phyloP scores from a whole-genome alignment of 2,329 filamentous ascomycete genomes.

The Fusarium sp. region DNA sequence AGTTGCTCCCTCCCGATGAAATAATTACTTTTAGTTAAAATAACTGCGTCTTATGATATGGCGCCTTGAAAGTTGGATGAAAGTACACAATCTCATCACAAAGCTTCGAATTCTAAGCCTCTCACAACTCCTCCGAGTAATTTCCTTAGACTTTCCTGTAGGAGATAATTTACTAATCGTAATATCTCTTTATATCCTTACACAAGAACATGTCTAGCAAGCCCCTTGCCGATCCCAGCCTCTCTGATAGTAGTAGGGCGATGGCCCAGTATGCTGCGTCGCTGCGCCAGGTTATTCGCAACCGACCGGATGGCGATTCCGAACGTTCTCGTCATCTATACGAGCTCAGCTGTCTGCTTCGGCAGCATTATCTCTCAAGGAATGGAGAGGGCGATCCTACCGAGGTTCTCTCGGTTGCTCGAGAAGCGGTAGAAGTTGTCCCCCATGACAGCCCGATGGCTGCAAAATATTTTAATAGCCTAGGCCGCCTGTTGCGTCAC shows the following conservation, averaged over 20 bases:
- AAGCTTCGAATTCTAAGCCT: background rate
- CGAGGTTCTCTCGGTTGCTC: background rate
- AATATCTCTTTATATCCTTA: rapidly evolving
- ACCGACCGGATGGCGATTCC: no score
- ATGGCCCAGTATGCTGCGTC: background rate
- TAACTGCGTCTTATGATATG: background rate
- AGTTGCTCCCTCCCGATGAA: background rate
- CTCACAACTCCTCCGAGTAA: rapidly evolving
- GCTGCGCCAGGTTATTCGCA: no score
- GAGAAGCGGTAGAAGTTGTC: background rate
- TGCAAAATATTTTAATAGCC: background rate
- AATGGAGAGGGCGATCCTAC: no score
- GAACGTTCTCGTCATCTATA: no score
- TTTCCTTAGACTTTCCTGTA: rapidly evolving
- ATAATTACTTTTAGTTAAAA: no score
- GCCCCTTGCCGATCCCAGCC: background rate
- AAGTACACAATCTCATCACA: background rate
- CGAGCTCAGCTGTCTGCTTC: no score
- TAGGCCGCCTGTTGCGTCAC: background rate
- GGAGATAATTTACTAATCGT: rapidly evolving
- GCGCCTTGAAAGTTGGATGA: background rate
- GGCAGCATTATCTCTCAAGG: no score
- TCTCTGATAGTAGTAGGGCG: rapidly evolving
- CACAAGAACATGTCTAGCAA: background rate
- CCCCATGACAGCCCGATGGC: background rate